phyloP scores from a whole-genome alignment of 2,329 filamentous ascomycete species.

The Cladosporium cucumerinum region DNA sequence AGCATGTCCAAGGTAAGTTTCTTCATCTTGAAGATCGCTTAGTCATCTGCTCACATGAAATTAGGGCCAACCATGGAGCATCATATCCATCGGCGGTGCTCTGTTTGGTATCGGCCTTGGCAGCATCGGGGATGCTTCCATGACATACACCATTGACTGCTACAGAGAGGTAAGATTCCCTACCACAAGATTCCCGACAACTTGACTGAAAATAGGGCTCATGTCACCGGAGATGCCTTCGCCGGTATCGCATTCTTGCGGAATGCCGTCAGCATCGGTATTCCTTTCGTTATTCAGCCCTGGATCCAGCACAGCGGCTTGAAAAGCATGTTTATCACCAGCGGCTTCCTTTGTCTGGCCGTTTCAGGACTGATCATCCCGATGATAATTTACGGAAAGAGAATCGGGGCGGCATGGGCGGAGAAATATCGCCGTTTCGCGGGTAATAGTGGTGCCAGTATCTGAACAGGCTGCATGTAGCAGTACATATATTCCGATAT shows the following conservation, averaged over 20 bases:
- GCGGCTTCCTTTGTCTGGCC: not conserved
- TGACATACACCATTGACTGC: conserved; percentile 24
- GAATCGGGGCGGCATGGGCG: not conserved
- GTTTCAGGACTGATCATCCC: not conserved
- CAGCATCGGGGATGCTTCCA: conserved; percentile 18
- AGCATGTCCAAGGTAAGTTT: not conserved
- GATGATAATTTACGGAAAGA: not conserved
- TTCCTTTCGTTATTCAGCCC: conserved; percentile 19
- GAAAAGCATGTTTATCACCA: conserved; percentile 18
- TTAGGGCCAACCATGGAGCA: not conserved
- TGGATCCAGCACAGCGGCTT: conserved; percentile 20
- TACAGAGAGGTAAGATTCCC: conserved; percentile 19
- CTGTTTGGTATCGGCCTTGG: conserved; percentile 22
- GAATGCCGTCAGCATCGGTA: conserved; percentile 22
- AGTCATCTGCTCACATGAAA: not conserved
- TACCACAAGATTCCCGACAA: not conserved
- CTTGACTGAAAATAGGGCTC: not conserved
- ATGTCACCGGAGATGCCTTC: not conserved
- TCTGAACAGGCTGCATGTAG: not conserved
- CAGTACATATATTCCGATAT: not conserved
- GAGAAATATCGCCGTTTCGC: not conserved
- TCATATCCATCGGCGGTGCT: conserved; percentile 1
- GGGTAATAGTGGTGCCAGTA: not conserved
- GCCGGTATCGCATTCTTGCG: conserved; percentile 17
- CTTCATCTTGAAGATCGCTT: no score